Conservation (phyloP, 805 yeast genomes). For the Nakazawaea wickerhamii region DNA sequence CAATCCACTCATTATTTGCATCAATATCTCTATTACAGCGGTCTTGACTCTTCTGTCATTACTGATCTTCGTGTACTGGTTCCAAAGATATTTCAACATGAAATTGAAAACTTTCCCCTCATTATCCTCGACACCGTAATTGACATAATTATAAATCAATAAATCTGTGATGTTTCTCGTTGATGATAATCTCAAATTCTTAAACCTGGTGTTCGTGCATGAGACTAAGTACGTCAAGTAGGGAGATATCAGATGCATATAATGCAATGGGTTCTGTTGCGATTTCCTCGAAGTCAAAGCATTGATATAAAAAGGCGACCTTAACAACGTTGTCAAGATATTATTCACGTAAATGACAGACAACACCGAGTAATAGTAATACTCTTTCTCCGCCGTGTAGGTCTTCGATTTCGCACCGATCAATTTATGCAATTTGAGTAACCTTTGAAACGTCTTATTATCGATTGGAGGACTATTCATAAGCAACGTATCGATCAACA, state of each 20-base stretch:
- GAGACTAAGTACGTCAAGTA: conserved; percentile 17
- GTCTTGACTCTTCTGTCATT: conserved; percentile 17
- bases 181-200: conserved; percentile 23
- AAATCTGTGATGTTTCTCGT: conserved; percentile 28
- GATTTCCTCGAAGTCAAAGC: conserved; percentile 22
- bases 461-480: conserved; percentile 24
- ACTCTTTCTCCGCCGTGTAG: conserved; percentile 10
- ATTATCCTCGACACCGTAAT: conserved; percentile 24
- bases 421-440: conserved; percentile 24
- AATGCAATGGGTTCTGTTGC: conserved; percentile 17
- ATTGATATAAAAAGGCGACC: conserved; percentile 25
- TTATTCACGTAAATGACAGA: conserved; percentile 25
- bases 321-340: conserved; percentile 23
- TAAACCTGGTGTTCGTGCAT: conserved; percentile 24
- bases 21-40: conserved; percentile 24
- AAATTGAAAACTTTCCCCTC: conserved; percentile 21
- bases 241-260: conserved; percentile 18
- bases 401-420: conserved; percentile 17
- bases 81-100: conserved; percentile 19
- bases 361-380: conserved; percentile 25
- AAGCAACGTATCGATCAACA: conserved; percentile 24
- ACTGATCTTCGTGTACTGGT: conserved; percentile 12
- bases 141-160: conserved; percentile 26
- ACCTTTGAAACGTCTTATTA: conserved; percentile 25
- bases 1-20: conserved; percentile 25